Evolutionary conservation across 441 rosid genomes (phyloP), one percentile per base, ranked within the genome.

Genomic region (Erodium moschatum): DNA sequence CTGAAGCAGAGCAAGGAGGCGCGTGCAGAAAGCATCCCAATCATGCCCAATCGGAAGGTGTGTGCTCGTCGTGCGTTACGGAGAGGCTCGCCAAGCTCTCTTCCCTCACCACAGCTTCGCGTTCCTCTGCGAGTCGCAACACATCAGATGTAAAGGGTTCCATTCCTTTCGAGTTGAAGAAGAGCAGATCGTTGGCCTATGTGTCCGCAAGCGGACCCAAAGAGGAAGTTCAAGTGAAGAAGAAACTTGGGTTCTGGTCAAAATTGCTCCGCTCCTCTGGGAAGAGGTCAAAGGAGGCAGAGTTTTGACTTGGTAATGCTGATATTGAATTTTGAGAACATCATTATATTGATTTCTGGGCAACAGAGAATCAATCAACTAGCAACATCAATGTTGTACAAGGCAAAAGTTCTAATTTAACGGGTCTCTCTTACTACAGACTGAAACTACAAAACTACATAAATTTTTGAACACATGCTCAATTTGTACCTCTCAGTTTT

Each of bases 151-250:
- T 73, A 6, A 44, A 77, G 50, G 83, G 83, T 44, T 81, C 91
- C 0, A 66, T 79, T 68, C 78, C 89, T 5, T 82, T 82, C 16
- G 87, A 82, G 15, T 72, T 89, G 75, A 90, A 76, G 89, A 92
- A 89, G 82, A 90, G 98, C 65, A 79, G 87, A 76, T 90, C 98
- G 27, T 58, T 86, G 73, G 89, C 89, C 69, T 77, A 76, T 50
- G 84, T 69, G 66, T 74, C 87, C 0, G 80, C 79, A 31, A 76
- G 52, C 21, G 60, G 60, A 44, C 6, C 40, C 9, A 35, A 35
- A 5, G 40, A 35, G 40, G 40, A 35, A 35, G 40, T 35, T 50
- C 87, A 75, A 48, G 74, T 60, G 83, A 84, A 78, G 80, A 85
- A 73, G 77, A 76, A 42, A 65, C 73, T 48, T 54, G 90, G 94